Conservation (phyloP, 768 basidiomycete genomes). For the Daedalea quercina region DNA sequence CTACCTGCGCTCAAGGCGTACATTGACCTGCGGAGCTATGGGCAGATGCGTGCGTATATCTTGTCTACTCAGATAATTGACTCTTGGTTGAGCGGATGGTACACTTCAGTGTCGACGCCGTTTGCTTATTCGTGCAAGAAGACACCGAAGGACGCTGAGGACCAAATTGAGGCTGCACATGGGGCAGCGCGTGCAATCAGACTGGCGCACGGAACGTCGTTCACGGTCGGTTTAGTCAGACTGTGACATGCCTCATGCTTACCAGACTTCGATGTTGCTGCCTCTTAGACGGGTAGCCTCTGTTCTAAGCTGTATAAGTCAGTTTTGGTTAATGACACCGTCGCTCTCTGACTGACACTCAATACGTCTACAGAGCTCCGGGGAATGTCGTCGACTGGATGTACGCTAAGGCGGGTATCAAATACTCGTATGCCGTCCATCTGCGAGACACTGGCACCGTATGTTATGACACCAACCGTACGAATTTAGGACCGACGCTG, state of each 20-base stretch:
- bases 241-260: background rate
- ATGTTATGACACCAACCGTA: slow-evolving; percentile 19
- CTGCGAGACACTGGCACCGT: slow-evolving; percentile 68
- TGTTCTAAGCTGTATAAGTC: slow-evolving; percentile 40
- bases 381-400: slow-evolving; percentile 67
- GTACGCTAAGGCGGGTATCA: slow-evolving; percentile 48
- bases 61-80: no score
- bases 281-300: slow-evolving; percentile 35
- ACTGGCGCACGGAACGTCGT: slow-evolving; percentile 47
- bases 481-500: background rate
- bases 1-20: slow-evolving; percentile 54
- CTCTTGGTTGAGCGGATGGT: background rate
- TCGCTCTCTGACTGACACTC: background rate
- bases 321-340: slow-evolving; percentile 14
- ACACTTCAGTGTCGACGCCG: slow-evolving; percentile 59
- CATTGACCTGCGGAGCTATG: slow-evolving; percentile 74
- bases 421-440: slow-evolving; percentile 59
- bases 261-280: slow-evolving; percentile 14
- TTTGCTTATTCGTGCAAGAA: slow-evolving; percentile 66
- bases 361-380: slow-evolving; percentile 31
- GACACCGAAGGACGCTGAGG: slow-evolving; percentile 64
- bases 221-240: slow-evolving; percentile 32
- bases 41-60: slow-evolving; percentile 63
- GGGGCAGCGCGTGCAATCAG: slow-evolving; percentile 56
- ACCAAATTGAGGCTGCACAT: slow-evolving; percentile 64